Base-by-base conservation (phyloP, 1,284 basidiomycete species). In the Calocybe gambosa region DNA sequence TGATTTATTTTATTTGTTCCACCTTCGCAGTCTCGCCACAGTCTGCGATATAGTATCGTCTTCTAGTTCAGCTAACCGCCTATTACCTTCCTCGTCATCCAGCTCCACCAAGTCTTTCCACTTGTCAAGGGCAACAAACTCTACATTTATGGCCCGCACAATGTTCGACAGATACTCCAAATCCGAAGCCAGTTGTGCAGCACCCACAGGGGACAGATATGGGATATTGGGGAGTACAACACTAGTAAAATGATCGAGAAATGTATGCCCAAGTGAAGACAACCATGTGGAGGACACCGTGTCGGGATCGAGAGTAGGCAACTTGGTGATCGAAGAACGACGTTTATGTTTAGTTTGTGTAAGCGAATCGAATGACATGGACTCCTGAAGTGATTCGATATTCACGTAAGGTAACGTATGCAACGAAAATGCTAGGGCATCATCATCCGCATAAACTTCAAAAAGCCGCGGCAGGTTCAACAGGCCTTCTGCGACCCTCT, bases 391-490 rank as follows among this genome's bases (percentile, higher is more conserved):
- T 13, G 80, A 67, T 41, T 82, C 77, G 2, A 65, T 57, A 51
- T 82, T 78, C 45, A 93, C 56, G 50, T 69, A 61, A 0, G 92
- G 89, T 2, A 95, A 70, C 0, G 89, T 91, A 50, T 85, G 78
- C 42, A 93, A 70, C n/a, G 87, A 90, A 65, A 92, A 95, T 1
- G 82, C 80, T n/a, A 96, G 74, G 8, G 89, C 89, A 53, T 90
- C 88, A 62, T 97, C 93, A 44, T 89, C 85, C 3, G 89, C 91
- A 59, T 96, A 94, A 13, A 93, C 87, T 62, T 98, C 94, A 61
- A 99, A 95, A 16, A 98, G 70, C 41, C 94, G 72, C 1, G 95
- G 92, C 4, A 99, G 77, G 65, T 96, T 97, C 33, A 98, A 74
- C 39, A 99, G 68, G 4, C 92, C 93, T 60, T 99, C 96, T 4